Evolutionary conservation across 1,284 basidiomycete species (phyloP).

Genomic region (Ceratobasidium sp.): DNA sequence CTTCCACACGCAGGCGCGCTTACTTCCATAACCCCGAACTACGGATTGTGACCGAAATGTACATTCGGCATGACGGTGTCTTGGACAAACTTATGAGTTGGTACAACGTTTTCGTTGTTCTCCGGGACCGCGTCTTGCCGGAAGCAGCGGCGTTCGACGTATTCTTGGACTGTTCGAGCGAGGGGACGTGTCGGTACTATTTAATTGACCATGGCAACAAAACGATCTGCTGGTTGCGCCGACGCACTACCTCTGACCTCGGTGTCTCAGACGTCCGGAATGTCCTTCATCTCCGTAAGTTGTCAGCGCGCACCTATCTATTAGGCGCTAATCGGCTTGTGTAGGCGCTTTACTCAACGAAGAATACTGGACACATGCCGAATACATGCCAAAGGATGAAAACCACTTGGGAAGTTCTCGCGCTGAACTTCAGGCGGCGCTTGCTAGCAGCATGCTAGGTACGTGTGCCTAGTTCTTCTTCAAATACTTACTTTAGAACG

Average conservation of each 20-base stretch:
- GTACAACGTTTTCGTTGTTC: conserved; percentile 1
- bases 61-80: conserved; percentile 9
- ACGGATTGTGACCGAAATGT: conserved; percentile 10
- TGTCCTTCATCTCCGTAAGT: conserved; percentile 22
- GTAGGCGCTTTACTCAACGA: conserved; percentile 41
- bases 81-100: neutral
- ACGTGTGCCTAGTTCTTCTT: neutral
- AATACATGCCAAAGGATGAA: conserved; percentile 42
- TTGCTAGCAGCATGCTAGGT: conserved; percentile 39
- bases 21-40: conserved; percentile 25
- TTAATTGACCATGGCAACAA: conserved; percentile 27
- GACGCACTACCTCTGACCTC: conserved; percentile 23
- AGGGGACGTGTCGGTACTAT: conserved; percentile 30
- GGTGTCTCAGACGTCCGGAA: conserved; percentile 27
- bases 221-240: conserved; percentile 34
- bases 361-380: conserved; percentile 44
- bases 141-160: conserved; percentile 20
- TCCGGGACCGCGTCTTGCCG: conserved; percentile 7
- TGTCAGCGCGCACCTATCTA: neutral
- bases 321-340: neutral
- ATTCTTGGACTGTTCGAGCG: conserved; percentile 23
- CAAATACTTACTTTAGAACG: neutral
- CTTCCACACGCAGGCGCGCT: neutral
- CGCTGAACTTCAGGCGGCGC: conserved; percentile 34
- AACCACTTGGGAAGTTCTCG: conserved; percentile 24